Conservation (phyloP, 306 rosid genomes). For the Vachellia collinsii region DNA sequence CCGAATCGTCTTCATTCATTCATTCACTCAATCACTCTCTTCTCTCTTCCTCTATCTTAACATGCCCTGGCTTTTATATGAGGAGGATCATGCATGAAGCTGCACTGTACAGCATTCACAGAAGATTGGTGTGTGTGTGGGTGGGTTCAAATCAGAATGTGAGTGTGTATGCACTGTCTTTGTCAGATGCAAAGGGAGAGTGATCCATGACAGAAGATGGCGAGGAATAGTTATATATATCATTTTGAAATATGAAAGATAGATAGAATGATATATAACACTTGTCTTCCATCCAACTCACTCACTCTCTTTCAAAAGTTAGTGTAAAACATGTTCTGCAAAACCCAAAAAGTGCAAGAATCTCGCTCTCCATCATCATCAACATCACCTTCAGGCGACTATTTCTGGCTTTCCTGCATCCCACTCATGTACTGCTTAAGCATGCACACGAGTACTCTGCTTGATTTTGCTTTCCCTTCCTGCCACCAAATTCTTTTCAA, state of each 20-base stretch:
- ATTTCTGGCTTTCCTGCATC: neutral
- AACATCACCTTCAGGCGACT: neutral
- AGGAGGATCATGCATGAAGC: neutral
- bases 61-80: neutral
- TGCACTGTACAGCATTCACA: too few relatives aligned
- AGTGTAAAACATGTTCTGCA: constrained; percentile 7
- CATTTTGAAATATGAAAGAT: neutral
- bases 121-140: neutral
- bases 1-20: neutral
- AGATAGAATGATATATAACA: too few relatives aligned
- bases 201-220: constrained; percentile 5
- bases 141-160: neutral
- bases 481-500: neutral
- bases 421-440: neutral
- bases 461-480: neutral
- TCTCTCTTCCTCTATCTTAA: neutral
- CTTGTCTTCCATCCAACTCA: neutral
- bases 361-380: neutral
- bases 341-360: neutral
- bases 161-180: neutral
- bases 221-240: neutral
- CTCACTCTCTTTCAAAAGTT: too few relatives aligned
- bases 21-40: too few relatives aligned
- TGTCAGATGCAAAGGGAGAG: neutral
- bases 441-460: neutral